Evolutionary conservation across 1,284 basidiomycete species (phyloP).

Genomic region (Exobasidium cylindrosporum): DNA sequence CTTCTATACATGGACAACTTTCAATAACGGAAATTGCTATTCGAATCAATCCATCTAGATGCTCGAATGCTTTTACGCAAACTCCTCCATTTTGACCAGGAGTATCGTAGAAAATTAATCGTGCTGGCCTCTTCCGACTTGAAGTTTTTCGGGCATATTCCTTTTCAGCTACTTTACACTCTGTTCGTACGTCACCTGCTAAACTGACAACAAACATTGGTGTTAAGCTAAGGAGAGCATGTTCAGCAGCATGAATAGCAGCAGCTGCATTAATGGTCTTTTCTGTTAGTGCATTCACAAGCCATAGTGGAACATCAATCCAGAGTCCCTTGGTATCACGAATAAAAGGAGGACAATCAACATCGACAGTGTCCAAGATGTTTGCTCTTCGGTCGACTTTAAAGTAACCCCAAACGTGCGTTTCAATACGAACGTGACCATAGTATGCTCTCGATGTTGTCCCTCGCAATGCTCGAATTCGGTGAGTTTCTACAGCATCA

Average conservation of each 20-base stretch:
- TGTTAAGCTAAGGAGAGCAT: slow-evolving; percentile 71
- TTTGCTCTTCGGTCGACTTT: slow-evolving; percentile 55
- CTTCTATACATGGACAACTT: slow-evolving; percentile 67
- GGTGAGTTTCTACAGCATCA: slow-evolving; percentile 73
- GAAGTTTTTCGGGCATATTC: slow-evolving; percentile 68
- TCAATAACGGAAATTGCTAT: slow-evolving; percentile 68
- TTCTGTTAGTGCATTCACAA: slow-evolving; percentile 60
- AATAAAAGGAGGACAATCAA: slow-evolving; percentile 76
- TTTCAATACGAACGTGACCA: slow-evolving; percentile 68
- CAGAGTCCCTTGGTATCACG: slow-evolving; percentile 75
- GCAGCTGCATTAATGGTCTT: slow-evolving; percentile 69
- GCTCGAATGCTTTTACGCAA: slow-evolving; percentile 77
- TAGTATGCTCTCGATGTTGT: slow-evolving; percentile 68
- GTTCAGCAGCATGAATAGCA: slow-evolving; percentile 79
- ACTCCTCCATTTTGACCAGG: slow-evolving; percentile 70
- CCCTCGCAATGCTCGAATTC: slow-evolving; percentile 69
- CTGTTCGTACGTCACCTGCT: slow-evolving; percentile 70
- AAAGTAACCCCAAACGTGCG: slow-evolving; percentile 67
- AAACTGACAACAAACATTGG: slow-evolving; percentile 67
- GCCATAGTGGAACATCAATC: slow-evolving; percentile 73
- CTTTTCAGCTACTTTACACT: slow-evolving; percentile 75
- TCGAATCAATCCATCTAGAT: slow-evolving; percentile 66
- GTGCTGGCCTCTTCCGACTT: slow-evolving; percentile 72
- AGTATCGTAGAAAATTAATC: slow-evolving; percentile 78
- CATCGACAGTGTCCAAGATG: slow-evolving; percentile 74